Evolutionary conservation across 768 basidiomycete species (phyloP), one percentile per base, ranked within the genome.

Genomic region (Leucocoprinus leucothites): DNA sequence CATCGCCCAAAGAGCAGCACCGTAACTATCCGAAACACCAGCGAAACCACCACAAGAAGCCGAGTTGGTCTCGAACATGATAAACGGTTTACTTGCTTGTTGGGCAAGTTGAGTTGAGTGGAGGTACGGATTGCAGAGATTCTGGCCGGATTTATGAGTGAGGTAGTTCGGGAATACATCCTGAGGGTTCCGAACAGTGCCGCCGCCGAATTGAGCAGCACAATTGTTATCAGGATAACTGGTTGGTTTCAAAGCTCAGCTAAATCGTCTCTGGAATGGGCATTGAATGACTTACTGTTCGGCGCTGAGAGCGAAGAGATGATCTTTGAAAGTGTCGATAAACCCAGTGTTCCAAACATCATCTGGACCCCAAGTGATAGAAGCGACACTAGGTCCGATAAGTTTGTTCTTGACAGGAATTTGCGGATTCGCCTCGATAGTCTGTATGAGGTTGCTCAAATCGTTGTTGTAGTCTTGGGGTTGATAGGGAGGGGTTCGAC

Each of bases 11-110:
- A 89, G 70, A 14, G 84, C 79, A 1, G 80, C 84, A 4, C 81
- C 84, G 58, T 83, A 89, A 51, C 73, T 76, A 61, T 87, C 81
- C 26, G 77, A 80, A 19, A 87, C 68, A 2, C 86, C 87, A 16
- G 79, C 69, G 64, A 87, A 84, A 8, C 87, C 86, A 65, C 84
- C 85, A 70, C 86, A 87, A 43, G 80, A 81, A 7, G 85, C 85
- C 1, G 81, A 81, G 61, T 87, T 87, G 4, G 84, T 86, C 63
- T 89, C 87, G 57, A 87, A 79, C 84, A 89, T 86, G 48, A 86
- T 66, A 54, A 87, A 71, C 0, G 79, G 81, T 62, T 78, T 79
- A 0, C 68, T 65, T 0, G 67, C 64, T 0, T 66, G 65, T 45
- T 73, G 71, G 0, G 83, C 83, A 6, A 77, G 72, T 50, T 58